Conservation (phyloP, 2,329 filamentous ascomycete genomes). For the Fusarium anguioides region DNA sequence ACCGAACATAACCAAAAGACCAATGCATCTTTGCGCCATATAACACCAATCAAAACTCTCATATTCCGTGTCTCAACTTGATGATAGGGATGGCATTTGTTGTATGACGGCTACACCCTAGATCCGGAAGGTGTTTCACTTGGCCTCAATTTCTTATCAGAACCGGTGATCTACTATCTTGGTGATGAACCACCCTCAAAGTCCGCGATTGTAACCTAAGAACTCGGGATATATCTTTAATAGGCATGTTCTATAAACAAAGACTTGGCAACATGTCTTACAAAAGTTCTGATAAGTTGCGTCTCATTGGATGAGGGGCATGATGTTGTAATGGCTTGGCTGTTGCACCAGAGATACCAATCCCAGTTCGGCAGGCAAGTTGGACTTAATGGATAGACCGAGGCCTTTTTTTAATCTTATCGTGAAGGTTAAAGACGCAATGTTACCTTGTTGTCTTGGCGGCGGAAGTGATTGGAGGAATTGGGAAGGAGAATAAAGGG, state of each 20-base stretch:
- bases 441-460: constrained; percentile 4
- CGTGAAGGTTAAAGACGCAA: constrained; percentile 23
- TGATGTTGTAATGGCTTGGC: constrained; percentile 12
- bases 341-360: background rate
- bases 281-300: constrained; percentile 13
- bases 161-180: background rate
- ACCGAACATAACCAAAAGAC: background rate
- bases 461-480: constrained; percentile 3
- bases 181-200: background rate
- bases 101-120: constrained; percentile 5
- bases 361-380: constrained; percentile 15
- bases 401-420: constrained; percentile 21
- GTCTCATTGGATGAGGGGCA: background rate
- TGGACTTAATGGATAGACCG: constrained; percentile 24
- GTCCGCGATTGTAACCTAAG: background rate
- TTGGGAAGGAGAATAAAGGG: background rate
- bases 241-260: background rate
- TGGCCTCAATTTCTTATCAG: background rate
- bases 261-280: background rate
- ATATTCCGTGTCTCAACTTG: constrained; percentile 21
- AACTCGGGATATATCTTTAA: background rate
- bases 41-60: constrained; percentile 21
- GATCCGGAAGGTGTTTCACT: constrained; percentile 27
- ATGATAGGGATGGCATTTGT: constrained; percentile 15
- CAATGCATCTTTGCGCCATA: background rate